These are phyloP conservation scores for Rhodotorula mucilaginosa DNA, from an alignment of 1,284 basidiomycete species.

Conservation along the genomic window DNA sequence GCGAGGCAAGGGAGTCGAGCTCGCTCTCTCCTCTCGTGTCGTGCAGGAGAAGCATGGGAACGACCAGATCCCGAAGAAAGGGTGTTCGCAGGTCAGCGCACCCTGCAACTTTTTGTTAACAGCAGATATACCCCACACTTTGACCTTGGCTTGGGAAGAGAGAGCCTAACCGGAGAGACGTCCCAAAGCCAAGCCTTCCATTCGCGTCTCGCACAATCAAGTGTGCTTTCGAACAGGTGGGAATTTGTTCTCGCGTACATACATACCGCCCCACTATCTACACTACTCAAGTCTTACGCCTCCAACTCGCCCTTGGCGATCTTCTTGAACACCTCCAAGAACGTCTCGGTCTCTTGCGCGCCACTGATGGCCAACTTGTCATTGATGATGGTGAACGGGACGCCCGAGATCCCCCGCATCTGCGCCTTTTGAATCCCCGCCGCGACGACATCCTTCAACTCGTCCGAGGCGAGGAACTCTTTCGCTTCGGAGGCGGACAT, in stretches of 20 bases:
- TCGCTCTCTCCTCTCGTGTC: too few species aligned
- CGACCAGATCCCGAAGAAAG: too few species aligned
- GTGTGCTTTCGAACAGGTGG: not conserved
- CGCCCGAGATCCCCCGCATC: conserved; percentile 66
- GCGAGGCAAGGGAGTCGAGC: too few species aligned
- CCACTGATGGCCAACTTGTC: conserved; percentile 52
- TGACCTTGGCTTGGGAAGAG: not conserved
- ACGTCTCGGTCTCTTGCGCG: conserved; percentile 54
- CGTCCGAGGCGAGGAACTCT: conserved; percentile 65
- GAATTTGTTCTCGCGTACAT: not conserved
- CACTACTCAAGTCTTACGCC: not conserved
- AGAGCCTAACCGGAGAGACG: not conserved
- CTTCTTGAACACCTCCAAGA: conserved; percentile 51
- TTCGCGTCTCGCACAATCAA: not conserved
- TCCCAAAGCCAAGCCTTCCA: not conserved
- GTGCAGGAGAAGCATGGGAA: too few species aligned
- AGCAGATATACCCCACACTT: not conserved
- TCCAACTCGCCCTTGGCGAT: conserved; percentile 42
- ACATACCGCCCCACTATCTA: too few species aligned
- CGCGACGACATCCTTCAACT: conserved; percentile 65
- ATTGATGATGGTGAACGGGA: conserved; percentile 75
- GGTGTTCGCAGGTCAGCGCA: too few species aligned
- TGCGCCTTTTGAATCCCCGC: conserved; percentile 66
- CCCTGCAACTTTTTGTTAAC: too few species aligned
- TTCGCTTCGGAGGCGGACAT: conserved; percentile 54